Conservation (phyloP, 192 early-diverging fungal species). For the Entomortierella parvispora region DNA sequence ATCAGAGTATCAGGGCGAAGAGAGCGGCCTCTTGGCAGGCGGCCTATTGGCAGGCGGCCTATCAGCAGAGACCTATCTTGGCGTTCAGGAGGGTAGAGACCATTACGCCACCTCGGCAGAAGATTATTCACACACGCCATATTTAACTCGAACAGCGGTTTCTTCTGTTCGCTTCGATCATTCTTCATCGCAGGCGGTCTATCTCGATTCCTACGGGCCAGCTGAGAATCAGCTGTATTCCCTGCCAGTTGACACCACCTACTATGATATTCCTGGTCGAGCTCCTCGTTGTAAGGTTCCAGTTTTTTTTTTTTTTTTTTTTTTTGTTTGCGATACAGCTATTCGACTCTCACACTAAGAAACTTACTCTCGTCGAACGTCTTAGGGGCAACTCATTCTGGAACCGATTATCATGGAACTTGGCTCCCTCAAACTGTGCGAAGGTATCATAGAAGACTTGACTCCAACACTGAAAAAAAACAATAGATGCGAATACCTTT, state of each 20-base stretch:
- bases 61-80: slow-evolving; percentile 12
- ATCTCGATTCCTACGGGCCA: slow-evolving; percentile 72
- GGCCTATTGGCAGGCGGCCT: background rate
- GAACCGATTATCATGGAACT: slow-evolving; percentile 93
- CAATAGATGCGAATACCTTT: background rate
- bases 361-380: no score
- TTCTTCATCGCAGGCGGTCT: slow-evolving; percentile 54
- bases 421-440: slow-evolving; percentile 94
- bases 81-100: slow-evolving; percentile 25
- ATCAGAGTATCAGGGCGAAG: background rate
- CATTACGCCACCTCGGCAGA: slow-evolving; percentile 67
- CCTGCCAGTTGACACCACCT: slow-evolving; percentile 80
- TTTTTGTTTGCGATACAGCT: background rate
- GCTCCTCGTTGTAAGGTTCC: slow-evolving; percentile 79
- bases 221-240: slow-evolving; percentile 77
- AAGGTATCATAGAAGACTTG: slow-evolving; percentile 30
- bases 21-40: background rate
- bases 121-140: slow-evolving; percentile 74
- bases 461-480: background rate
- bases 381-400: slow-evolving; percentile 82
- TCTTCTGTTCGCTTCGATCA: slow-evolving; percentile 62
- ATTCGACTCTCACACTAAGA: background rate
- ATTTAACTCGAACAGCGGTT: slow-evolving; percentile 68
- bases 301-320: background rate
- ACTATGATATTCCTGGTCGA: slow-evolving; percentile 91